These are phyloP conservation scores for Daldinia decipiens DNA, from an alignment of 495 filamentous ascomycete species.

Conservation along the genomic window DNA sequence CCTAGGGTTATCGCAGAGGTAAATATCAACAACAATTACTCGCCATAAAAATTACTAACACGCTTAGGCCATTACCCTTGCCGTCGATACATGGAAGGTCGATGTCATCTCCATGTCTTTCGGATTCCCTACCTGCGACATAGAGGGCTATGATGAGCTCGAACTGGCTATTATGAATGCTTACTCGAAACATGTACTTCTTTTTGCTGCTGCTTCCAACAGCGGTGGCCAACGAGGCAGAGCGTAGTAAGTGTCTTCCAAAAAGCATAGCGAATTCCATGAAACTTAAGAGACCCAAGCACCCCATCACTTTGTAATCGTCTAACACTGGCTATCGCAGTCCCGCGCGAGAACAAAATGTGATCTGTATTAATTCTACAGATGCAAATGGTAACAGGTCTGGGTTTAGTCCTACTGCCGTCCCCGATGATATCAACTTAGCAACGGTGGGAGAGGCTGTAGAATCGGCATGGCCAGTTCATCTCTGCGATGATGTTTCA, in stretches of 20 bases:
- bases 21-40: not conserved
- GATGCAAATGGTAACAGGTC: not conserved
- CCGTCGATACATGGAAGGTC: not conserved
- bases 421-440: not conserved
- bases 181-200: slow-evolving; percentile 5
- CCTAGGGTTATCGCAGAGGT: not conserved
- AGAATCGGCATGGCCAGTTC: not conserved
- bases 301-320: not conserved
- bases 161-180: slow-evolving; percentile 9
- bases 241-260: slow-evolving; percentile 1
- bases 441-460: not conserved
- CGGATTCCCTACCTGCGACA: slow-evolving; percentile 8
- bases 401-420: not conserved
- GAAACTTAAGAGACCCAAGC: not conserved
- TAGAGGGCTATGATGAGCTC: slow-evolving; percentile 3
- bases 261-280: not conserved
- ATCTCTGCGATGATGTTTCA: not conserved
- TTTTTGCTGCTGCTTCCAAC: slow-evolving; percentile 7
- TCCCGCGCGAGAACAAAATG: not conserved
- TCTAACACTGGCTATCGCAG: not conserved
- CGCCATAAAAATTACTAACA: not conserved
- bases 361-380: not conserved
- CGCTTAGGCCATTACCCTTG: not conserved
- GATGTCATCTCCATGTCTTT: slow-evolving; percentile 5
- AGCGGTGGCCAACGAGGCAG: slow-evolving; percentile 1